These are phyloP conservation scores for Epichloe amarillans DNA, from an alignment of 2,329 filamentous ascomycete genomes.

Conservation along the genomic window DNA sequence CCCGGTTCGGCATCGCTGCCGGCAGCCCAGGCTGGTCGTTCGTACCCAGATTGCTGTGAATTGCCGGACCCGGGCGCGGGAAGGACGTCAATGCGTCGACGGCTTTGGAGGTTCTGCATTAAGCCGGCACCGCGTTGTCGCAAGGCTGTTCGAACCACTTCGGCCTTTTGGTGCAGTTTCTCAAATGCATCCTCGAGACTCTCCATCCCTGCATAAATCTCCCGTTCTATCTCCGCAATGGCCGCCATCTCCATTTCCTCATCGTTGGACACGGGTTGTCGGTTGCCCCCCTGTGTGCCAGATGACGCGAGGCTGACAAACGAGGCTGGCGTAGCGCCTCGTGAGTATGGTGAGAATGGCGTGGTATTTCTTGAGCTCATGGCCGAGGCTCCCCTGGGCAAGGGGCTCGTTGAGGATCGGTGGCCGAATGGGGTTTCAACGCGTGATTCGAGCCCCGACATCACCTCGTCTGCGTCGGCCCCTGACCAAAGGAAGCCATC, in stretches of 20 bases:
- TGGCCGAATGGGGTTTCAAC: slow-evolving; percentile 38
- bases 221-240: slow-evolving; percentile 79
- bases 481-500: slow-evolving; percentile 94
- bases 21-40: slow-evolving; percentile 24
- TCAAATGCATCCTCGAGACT: slow-evolving; percentile 89
- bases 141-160: slow-evolving; percentile 63
- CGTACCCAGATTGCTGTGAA: slow-evolving; percentile 30
- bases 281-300: slow-evolving; percentile 22
- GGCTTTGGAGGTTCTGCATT: slow-evolving; percentile 48
- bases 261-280: slow-evolving; percentile 66
- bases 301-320: slow-evolving; percentile 45
- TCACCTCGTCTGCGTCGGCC: slow-evolving; percentile 48
- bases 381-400: slow-evolving; percentile 28
- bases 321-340: slow-evolving; percentile 43
- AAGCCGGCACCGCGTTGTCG: slow-evolving; percentile 74
- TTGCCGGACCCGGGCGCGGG: slow-evolving; percentile 33
- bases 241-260: slow-evolving; percentile 89
- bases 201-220: slow-evolving; percentile 92
- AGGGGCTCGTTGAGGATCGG: slow-evolving; percentile 24
- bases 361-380: slow-evolving; percentile 33
- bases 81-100: slow-evolving; percentile 42
- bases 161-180: slow-evolving; percentile 72
- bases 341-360: slow-evolving; percentile 37
- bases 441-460: slow-evolving; percentile 33
- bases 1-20: slow-evolving; percentile 34